Base-by-base conservation (phyloP, 805 yeast species). In the Metschnikowia chrysomelidarum region DNA sequence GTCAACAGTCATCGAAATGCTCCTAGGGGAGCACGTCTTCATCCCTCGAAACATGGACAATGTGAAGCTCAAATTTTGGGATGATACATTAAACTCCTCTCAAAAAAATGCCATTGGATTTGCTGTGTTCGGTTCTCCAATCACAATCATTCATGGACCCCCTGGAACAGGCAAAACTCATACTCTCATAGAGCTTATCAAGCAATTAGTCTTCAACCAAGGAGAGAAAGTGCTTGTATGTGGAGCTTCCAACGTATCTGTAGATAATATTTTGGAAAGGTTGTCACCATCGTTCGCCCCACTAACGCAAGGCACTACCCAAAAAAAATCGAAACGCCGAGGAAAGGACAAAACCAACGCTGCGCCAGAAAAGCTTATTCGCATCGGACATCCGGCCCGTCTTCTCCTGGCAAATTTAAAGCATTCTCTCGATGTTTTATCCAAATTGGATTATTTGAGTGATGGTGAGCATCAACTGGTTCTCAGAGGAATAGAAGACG, bases 351-450 rank as follows among this genome's bases (percentile, higher is more conserved):
- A 33, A 46, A 36, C 59, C 69, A 25, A 57, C 58, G 19, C 59
- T 8, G 17, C 18, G 18, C 53, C 59, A 2, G 59, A 54, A 12
- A 54, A 75, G 38, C 59, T 93, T n/a, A 66, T 91, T 8, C 70
- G 98, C 51, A 73, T 91, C 23, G 98, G 98, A 0, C 97, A 93
- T 57, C 98, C 98, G 0, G 95, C 97, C 1, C 73, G 97, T 38
- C 66, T 91, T 10, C 56, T 87, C 12, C 73, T 74, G 1, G 50
- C 71, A 0, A 82, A 79, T 36, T 58, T 80, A 21, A 67, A 73
- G 15, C 95, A 87, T 55, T 86, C 95, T 0, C 59, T 89, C 16
- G 96, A 89, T 47, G 62, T 84, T 13, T 64, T 86, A 1, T 73
- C 86, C 7, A 80, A 77, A 43, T 66, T 57, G 2, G 71, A 76